Evolutionary conservation across 2,329 filamentous ascomycete species (phyloP).

Genomic region (Trichoderma lentiforme): DNA sequence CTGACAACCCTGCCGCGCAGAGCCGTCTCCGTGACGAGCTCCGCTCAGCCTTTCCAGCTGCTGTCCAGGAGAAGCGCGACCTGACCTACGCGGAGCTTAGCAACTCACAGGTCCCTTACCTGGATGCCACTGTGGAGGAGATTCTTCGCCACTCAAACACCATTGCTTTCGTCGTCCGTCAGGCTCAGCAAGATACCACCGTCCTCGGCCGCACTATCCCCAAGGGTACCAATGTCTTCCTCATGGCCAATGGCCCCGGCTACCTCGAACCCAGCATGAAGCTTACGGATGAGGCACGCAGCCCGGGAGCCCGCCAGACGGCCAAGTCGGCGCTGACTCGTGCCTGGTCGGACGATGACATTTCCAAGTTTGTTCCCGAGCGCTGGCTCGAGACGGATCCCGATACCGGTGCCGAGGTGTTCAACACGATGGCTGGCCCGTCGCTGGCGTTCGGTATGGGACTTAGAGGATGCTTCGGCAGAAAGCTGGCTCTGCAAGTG

Average conservation of each 20-base stretch:
- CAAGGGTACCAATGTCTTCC: slow-evolving; percentile 32
- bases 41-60: slow-evolving; percentile 22
- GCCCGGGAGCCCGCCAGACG: slow-evolving; percentile 25
- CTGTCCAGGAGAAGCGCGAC: slow-evolving; percentile 23
- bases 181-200: slow-evolving; percentile 30
- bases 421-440: slow-evolving; percentile 34
- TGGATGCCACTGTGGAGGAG: slow-evolving; percentile 39
- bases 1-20: slow-evolving; percentile 24
- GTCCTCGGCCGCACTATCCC: slow-evolving; percentile 35
- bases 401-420: slow-evolving; percentile 21
- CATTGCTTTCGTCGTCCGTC: slow-evolving; percentile 28
- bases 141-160: slow-evolving; percentile 26
- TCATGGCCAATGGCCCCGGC: slow-evolving; percentile 28
- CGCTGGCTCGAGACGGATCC: slow-evolving; percentile 32
- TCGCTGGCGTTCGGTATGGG: slow-evolving; percentile 36
- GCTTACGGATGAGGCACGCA: slow-evolving; percentile 25
- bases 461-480: slow-evolving; percentile 37
- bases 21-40: slow-evolving; percentile 27
- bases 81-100: slow-evolving; percentile 32
- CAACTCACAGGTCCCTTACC: slow-evolving; percentile 29
- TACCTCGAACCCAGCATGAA: slow-evolving; percentile 17
- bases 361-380: slow-evolving; percentile 34
- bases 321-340: neutral
- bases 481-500: slow-evolving; percentile 35
- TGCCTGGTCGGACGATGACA: slow-evolving; percentile 30